These are phyloP conservation scores for Spathaspora passalidarum DNA, from an alignment of 805 yeast genomes.

Conservation along the genomic window DNA sequence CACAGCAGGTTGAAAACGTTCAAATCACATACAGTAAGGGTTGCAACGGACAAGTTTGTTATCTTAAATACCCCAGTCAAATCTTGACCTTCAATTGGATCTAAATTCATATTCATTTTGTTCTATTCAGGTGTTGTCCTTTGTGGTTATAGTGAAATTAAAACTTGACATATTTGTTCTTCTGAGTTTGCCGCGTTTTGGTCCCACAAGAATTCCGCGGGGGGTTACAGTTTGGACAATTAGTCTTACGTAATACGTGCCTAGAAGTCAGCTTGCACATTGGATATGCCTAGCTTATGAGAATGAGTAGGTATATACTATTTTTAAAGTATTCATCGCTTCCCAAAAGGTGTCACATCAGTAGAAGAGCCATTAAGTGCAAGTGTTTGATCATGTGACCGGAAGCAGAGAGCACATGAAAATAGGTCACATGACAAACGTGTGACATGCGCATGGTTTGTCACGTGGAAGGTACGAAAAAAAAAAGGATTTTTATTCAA, in stretches of 20 bases:
- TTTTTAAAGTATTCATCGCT: no score
- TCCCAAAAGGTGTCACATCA: no score
- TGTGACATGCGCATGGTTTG: background rate
- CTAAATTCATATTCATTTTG: constrained; percentile 38
- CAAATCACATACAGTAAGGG: constrained; percentile 47
- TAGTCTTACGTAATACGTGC: no score
- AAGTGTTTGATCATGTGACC: no score
- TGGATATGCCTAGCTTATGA: no score
- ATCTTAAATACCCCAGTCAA: constrained; percentile 45
- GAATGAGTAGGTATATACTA: no score
- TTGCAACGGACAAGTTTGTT: constrained; percentile 55
- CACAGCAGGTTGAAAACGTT: background rate
- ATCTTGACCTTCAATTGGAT: constrained; percentile 41
- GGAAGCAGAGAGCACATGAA: no score
- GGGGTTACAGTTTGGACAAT: no score
- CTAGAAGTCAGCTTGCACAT: no score
- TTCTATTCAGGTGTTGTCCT: background rate
- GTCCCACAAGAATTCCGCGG: background rate
- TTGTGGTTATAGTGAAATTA: background rate
- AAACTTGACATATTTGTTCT: background rate
- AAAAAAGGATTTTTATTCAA: background rate
- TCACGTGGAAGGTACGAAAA: background rate
- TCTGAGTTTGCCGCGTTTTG: background rate
- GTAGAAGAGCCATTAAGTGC: no score
- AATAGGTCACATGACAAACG: constrained; percentile 5